Evolutionary conservation across 495 filamentous ascomycete species (phyloP).

Genomic region (Aspergillus leporis): DNA sequence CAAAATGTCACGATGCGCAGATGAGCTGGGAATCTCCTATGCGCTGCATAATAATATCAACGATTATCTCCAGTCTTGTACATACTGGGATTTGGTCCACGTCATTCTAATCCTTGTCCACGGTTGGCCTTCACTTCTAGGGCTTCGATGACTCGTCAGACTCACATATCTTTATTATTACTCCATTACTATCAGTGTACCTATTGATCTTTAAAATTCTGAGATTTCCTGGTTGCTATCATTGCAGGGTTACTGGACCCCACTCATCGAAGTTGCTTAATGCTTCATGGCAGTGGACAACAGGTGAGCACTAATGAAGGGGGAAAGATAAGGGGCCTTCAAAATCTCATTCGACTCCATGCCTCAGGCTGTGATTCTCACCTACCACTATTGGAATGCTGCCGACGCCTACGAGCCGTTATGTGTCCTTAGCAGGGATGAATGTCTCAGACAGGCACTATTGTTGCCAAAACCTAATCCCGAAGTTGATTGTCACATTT

Average conservation of each 20-base stretch:
- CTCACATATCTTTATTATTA: not conserved
- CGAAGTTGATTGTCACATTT: not conserved
- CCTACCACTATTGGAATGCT: not conserved
- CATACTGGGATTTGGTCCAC: not conserved
- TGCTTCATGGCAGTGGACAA: slow-evolving; percentile 1
- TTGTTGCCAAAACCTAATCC: not conserved
- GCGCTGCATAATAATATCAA: no score
- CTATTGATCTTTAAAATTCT: not conserved
- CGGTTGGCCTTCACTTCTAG: not conserved
- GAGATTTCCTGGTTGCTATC: not conserved
- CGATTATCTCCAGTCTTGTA: no score
- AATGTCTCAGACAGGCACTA: not conserved
- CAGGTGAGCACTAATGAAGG: not conserved
- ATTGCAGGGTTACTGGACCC: slow-evolving; percentile 1
- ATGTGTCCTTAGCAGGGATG: not conserved
- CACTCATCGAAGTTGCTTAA: not conserved
- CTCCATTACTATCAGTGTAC: not conserved
- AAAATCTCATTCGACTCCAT: not conserved
- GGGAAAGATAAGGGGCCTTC: not conserved
- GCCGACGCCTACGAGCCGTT: not conserved
- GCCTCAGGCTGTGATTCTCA: not conserved
- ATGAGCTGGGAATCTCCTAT: no score
- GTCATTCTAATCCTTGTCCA: not conserved
- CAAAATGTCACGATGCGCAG: no score
- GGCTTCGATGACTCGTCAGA: not conserved